These are phyloP conservation scores for Prunus mira DNA, from an alignment of 306 rosid species.

Conservation along the genomic window DNA sequence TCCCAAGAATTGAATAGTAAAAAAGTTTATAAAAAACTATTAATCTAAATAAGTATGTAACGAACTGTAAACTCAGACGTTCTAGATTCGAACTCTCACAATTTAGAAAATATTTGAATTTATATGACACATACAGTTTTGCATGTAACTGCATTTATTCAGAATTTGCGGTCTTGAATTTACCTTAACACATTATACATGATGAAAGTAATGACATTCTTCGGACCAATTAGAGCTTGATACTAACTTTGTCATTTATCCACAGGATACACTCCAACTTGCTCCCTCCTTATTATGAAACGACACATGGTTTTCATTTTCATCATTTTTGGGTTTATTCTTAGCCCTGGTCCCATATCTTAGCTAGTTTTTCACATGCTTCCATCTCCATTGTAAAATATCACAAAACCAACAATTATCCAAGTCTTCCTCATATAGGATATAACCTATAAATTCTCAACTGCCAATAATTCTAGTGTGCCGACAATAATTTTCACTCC, in stretches of 20 bases:
- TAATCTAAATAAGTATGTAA: neutral
- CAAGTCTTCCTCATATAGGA: no score
- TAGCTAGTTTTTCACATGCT: neutral
- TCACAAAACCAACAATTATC: no score
- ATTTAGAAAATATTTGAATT: neutral
- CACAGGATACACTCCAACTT: neutral
- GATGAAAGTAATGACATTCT: neutral
- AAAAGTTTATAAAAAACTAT: neutral
- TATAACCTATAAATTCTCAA: neutral
- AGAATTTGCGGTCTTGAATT: neutral
- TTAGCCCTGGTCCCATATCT: neutral
- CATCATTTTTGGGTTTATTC: neutral
- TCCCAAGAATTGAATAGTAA: neutral
- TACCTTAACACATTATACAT: neutral
- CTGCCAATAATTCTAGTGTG: slow-evolving; percentile 21
- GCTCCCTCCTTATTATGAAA: neutral
- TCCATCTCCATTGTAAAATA: neutral
- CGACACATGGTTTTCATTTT: no score
- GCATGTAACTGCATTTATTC: neutral
- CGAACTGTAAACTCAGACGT: neutral
- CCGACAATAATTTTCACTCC: slow-evolving; percentile 22
- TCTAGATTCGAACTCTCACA: neutral
- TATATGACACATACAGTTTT: neutral
- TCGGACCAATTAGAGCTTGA: neutral
- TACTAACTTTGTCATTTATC: neutral